These are phyloP conservation scores for Gossypium trilobum DNA, from an alignment of 441 rosid genomes.

Conservation along the genomic window DNA sequence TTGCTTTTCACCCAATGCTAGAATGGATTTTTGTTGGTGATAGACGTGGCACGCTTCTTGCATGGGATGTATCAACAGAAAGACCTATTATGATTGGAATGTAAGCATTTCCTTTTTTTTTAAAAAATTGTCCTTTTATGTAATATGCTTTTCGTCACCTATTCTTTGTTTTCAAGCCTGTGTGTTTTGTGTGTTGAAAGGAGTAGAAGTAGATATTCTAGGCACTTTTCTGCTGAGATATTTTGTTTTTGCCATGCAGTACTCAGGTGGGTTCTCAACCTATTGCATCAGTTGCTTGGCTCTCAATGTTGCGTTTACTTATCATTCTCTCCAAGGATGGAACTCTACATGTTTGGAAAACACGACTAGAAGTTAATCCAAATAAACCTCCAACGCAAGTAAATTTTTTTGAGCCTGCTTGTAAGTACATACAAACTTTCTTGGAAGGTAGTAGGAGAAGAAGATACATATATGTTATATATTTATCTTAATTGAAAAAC, in stretches of 20 bases:
- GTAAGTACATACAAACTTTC: constrained; percentile 30
- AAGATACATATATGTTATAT: background rate
- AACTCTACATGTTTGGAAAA: constrained; percentile 90
- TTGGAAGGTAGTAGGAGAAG: background rate
- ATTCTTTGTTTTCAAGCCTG: background rate
- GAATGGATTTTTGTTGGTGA: constrained; percentile 99
- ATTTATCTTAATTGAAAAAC: background rate
- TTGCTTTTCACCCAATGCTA: constrained; percentile 90
- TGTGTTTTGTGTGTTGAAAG: background rate
- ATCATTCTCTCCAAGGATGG: constrained; percentile 92
- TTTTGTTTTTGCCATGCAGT: constrained; percentile 31
- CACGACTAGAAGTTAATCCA: constrained; percentile 69
- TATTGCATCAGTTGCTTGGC: constrained; percentile 85
- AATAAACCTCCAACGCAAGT: constrained; percentile 91
- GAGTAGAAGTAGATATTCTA: background rate
- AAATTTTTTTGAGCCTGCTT: constrained; percentile 89
- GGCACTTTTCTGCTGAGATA: background rate
- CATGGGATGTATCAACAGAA: constrained; percentile 99
- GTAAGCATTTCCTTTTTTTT: constrained; percentile 34
- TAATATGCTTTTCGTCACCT: background rate
- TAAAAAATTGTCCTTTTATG: background rate
- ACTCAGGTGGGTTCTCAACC: constrained; percentile 96
- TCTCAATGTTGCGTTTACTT: constrained; percentile 70
- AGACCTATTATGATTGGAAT: constrained; percentile 97
- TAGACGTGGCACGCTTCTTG: constrained; percentile 92